Evolutionary conservation across 31 red algal species (phyloP), one percentile per base, ranked within the genome.

Genomic region (Asparagopsis taxiformis): DNA sequence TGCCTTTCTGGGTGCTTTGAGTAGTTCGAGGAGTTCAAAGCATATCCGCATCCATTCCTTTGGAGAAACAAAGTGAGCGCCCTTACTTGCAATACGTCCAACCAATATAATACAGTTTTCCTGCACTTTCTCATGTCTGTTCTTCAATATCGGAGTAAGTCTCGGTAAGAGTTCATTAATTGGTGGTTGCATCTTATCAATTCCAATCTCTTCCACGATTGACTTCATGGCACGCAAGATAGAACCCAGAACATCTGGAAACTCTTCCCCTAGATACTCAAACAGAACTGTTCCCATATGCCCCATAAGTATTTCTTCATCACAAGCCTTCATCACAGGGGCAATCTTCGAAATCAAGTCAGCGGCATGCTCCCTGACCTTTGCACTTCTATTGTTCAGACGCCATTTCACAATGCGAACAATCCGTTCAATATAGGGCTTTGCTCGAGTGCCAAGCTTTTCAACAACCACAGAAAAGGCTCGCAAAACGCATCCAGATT

Each of bases 21-120:
- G 89, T 31, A 93, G 71, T 56, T 94, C 90, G 34, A 93, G 80
- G 24, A 98, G 39, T 66, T 98, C 95, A 59, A 94, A 93, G 61
- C 90, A 90, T 31, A 94, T 87, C 0, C 95, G 72, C 91, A 98
- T 93, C 95, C 95, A 98, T 61, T 93, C 95, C 16, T 80, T 71
- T 19, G 86, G 34, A 23, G 91, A 89, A 3, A 98, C 77, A 33
- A 79, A 75, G 23, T 85, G 66, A 39, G 79, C 87, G 25, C 83
- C 90, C 37, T 85, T 79, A 38, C 70, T 74, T 29, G 95, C 95
- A 74, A 98, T 93, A 19, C 67, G 58, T 1, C 85, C 91, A 31
- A 98, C 91, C 21, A 98, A 55, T 29, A 83, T 43, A 30, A 93
- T 93, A 33, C 85, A 90, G 28, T 93, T 93, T 67, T 93, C 95